Base-by-base conservation (phyloP, 2,329 filamentous ascomycete genomes). In the Leptographium galeiforme region DNA sequence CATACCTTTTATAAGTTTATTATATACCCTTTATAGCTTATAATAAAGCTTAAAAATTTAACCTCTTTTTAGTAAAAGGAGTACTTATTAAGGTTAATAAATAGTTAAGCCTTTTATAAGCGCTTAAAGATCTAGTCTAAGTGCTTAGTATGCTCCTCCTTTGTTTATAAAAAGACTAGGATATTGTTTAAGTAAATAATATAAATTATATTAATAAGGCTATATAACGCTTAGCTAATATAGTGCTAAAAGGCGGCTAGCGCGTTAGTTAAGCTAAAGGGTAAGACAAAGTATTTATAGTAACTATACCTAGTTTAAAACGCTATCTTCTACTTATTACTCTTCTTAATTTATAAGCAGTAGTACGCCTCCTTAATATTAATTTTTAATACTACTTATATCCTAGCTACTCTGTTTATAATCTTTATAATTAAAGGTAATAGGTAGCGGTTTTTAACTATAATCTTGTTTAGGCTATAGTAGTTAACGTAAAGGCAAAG, bases 251-350 rank as follows among this genome's bases (percentile, higher is more conserved):
- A 41, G 6, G 34, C 36, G 4, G 47, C 16, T 14, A 19, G 16
- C 4, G 16, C 13, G 13, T 48, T 48, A 18, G 33, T 39, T 38
- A 48, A 18, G 6, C n/a, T 50, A 50, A 50, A 40, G 11, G 18
- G 34, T 48, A 48, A 25, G 16, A 48, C 7, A n/a, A 36, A 1
- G 14, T 50, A 50, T 30, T 50, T 41, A 30, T 30, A 50, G 6
- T 14, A 30, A 16, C 12, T 41, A 41, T 50, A 50, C 2, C 48
- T 48, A 8, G 38, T 64, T 10, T 55, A 46, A 55, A 68, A 67
- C 3, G 52, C 55, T 48, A 30, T 48, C 6, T 53, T 45, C 38
- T 52, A 48, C 13, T 52, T n/a, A n/a, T n/a, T 47, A 47, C 41
- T 16, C 3, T 34, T 44, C n/a, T 50, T 53, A 41, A 50, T 53